Base-by-base conservation (phyloP, 108 stramenopile genomes). In the Craspedostauros australis region DNA sequence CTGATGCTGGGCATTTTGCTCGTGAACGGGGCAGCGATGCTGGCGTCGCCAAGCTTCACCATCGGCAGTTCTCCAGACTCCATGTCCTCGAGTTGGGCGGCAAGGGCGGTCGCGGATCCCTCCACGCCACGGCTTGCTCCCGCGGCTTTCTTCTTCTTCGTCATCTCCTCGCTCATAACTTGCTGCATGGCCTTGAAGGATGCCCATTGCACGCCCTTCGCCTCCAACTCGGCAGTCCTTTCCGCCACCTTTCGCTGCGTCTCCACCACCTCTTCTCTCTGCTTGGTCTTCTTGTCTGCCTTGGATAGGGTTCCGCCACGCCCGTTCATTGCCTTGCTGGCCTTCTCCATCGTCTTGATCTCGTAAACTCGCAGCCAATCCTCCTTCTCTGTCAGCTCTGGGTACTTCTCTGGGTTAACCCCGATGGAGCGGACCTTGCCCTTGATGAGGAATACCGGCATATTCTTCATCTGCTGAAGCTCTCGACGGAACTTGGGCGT, bases 11-110 rank as follows among this genome's bases (percentile, higher is more conserved):
- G 96, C 85, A 96, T 89, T 62, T 94, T 94, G 40, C 86, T 89
- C 5, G 96, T 98, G 54, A 98, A 98, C 11, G 96, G 96, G 36
- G 96, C 93, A 27, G 96, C 96, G 46, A 98, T 86, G 62, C 85
- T 88, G 18, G 96, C 96, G 63, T 98, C 96, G 19, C 96, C 96
- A 27, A 95, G 80, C 76, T 95, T 89, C 1, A 94, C 88, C 90
- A 92, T 88, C 0, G 91, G 91, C 39, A 88, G 47, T 28, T 80
- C 89, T 41, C 78, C 88, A 38, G 68, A 63, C 46, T 91, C 89
- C 58, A 87, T 60, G 32, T 89, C 83, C 46, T 89, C 87, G 25
- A 87, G 44, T 49, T 87, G 86, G 37, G 76, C 76, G 11, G 82
- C 85, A 19, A 94, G 70, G 2, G 73, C 52, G 27, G 78, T 76